These are phyloP conservation scores for Rubia peregrina DNA, from an alignment of 305 asterid species.

Conservation along the genomic window DNA sequence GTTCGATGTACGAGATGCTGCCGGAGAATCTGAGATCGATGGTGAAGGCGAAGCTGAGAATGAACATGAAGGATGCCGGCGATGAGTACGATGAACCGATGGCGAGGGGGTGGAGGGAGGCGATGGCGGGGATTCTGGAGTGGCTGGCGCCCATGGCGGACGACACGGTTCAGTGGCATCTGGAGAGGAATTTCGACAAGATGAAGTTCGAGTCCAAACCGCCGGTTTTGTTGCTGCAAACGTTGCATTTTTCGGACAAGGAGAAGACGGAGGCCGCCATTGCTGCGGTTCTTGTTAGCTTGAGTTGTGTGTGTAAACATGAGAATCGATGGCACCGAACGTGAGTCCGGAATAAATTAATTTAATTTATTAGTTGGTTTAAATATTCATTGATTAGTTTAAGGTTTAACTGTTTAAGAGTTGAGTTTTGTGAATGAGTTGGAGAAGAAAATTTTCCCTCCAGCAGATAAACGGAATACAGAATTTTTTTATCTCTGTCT, in stretches of 20 bases:
- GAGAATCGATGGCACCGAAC: constrained; percentile 32
- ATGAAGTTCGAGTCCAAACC: constrained; percentile 49
- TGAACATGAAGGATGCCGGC: constrained; percentile 32
- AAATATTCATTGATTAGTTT: neutral
- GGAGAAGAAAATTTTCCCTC: neutral
- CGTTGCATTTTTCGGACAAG: constrained; percentile 69
- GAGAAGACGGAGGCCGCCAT: constrained; percentile 91
- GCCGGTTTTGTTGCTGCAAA: constrained; percentile 47
- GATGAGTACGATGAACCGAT: constrained; percentile 38
- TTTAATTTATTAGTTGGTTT: neutral
- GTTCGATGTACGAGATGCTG: constrained; percentile 53
- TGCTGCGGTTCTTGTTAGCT: constrained; percentile 64
- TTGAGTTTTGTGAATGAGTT: neutral
- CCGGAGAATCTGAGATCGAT: constrained; percentile 51
- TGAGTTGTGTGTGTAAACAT: constrained; percentile 61
- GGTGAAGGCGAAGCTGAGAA: constrained; percentile 56
- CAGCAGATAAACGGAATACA: too few relatives aligned
- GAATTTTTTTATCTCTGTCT: too few relatives aligned
- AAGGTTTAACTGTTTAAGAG: neutral
- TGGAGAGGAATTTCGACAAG: constrained; percentile 64
- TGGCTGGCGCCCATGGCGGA: constrained; percentile 84
- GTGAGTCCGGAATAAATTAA: neutral
- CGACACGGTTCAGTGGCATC: constrained; percentile 63
- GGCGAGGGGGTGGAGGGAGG: constrained; percentile 78
- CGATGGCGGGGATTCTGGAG: constrained; percentile 52